Conservation (phyloP, 2,329 filamentous ascomycete species). For the Fusarium chaquense region DNA sequence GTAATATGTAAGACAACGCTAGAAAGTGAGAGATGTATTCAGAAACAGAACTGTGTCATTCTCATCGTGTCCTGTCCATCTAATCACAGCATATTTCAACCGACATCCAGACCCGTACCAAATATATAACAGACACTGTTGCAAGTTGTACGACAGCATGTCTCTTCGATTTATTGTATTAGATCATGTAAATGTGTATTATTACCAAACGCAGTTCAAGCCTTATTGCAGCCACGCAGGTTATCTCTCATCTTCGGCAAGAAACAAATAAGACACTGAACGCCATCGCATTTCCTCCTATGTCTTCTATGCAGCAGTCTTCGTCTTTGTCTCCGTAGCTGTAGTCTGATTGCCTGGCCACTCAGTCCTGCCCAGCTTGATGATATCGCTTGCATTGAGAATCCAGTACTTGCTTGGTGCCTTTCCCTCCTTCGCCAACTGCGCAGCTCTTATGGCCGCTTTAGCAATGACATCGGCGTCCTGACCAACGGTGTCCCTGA, state of each 20-base stretch:
- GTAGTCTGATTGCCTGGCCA: constrained; percentile 55
- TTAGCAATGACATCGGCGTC: constrained; percentile 78
- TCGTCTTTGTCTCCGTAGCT: constrained; percentile 18
- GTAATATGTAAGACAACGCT: background rate
- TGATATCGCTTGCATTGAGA: constrained; percentile 70
- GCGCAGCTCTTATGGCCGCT: constrained; percentile 72
- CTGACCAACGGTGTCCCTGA: constrained; percentile 77
- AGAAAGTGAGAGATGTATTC: background rate
- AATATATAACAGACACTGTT: background rate
- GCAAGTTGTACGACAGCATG: background rate
- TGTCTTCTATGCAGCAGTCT: background rate
- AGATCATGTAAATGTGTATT: background rate
- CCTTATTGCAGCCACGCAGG: background rate
- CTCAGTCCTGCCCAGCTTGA: constrained; percentile 73
- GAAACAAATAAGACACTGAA: background rate
- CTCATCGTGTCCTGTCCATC: background rate
- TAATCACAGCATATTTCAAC: background rate
- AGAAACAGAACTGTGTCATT: background rate
- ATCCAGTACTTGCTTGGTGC: constrained; percentile 72
- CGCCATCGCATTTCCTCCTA: background rate
- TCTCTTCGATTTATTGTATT: background rate
- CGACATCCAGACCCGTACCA: background rate
- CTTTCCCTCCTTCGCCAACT: constrained; percentile 69
- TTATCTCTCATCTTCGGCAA: background rate
- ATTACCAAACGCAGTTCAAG: background rate